phyloP scores from a whole-genome alignment of 2,329 filamentous ascomycete genomes.

The Nakataea oryzae region DNA sequence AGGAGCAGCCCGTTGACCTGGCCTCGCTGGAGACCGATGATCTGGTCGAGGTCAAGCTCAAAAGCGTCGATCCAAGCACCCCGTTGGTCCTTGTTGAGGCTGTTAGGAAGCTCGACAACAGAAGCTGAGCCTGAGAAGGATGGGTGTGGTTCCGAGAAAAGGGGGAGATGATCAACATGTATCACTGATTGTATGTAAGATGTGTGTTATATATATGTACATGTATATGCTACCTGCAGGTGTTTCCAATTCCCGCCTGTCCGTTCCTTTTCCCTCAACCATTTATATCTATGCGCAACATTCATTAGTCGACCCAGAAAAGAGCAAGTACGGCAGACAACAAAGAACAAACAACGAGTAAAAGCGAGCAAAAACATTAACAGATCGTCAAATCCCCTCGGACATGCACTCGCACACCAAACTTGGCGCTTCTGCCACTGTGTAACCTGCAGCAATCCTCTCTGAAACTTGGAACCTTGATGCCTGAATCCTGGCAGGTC shows the following conservation, averaged over 20 bases:
- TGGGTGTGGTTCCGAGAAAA: not conserved
- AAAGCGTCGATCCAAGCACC: conserved; percentile 39
- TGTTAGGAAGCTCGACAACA: conserved; percentile 13
- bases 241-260: not conserved
- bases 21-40: conserved; percentile 32
- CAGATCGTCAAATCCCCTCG: not conserved
- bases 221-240: not conserved
- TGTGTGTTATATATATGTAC: not conserved
- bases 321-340: not conserved
- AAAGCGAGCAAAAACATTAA: not conserved
- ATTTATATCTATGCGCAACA: not conserved
- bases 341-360: not conserved
- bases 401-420: not conserved
- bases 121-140: not conserved
- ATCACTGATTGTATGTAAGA: not conserved
- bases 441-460: not conserved
- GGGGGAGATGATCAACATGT: not conserved
- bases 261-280: not conserved
- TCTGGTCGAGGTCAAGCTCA: conserved; percentile 40
- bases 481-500: not conserved
- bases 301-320: not conserved
- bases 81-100: conserved; percentile 35
- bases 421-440: not conserved
- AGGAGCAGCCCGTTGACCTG: conserved; percentile 10
- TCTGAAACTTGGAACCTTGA: not conserved